Conservation (phyloP, 306 rosid genomes). For the Morella rubra region DNA sequence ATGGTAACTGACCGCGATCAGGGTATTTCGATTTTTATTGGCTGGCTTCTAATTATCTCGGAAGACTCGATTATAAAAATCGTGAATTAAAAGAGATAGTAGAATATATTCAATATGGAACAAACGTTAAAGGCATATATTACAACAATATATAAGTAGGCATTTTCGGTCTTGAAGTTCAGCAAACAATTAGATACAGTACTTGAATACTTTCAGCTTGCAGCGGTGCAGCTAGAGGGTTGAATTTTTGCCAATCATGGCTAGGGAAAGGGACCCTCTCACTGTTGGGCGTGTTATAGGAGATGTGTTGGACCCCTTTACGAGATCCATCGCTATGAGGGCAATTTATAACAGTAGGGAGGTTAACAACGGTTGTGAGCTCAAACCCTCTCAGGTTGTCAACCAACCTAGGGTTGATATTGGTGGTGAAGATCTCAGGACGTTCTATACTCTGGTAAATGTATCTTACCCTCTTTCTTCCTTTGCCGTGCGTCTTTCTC, state of each 20-base stretch:
- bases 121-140: slow-evolving; percentile 3
- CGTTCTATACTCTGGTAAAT: slow-evolving; percentile 56
- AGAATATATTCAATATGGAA: slow-evolving; percentile 20
- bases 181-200: neutral
- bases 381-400: slow-evolving; percentile 52
- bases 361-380: slow-evolving; percentile 59
- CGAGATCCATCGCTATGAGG: slow-evolving; percentile 41
- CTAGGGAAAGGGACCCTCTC: slow-evolving; percentile 49
- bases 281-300: slow-evolving; percentile 56
- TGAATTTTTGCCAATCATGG: slow-evolving; percentile 27
- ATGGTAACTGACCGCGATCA: no score
- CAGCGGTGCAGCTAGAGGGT: neutral
- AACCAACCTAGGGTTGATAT: slow-evolving; percentile 48
- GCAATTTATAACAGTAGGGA: slow-evolving; percentile 33
- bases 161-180: neutral
- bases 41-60: neutral
- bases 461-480: neutral
- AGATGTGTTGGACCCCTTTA: slow-evolving; percentile 50
- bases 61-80: neutral
- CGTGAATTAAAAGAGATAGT: neutral
- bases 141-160: slow-evolving; percentile 8
- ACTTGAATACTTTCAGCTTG: neutral
- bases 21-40: neutral
- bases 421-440: slow-evolving; percentile 59
- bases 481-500: no score